phyloP scores from a whole-genome alignment of 371 early-diverging fungal species.

The Mortierella sp. region DNA sequence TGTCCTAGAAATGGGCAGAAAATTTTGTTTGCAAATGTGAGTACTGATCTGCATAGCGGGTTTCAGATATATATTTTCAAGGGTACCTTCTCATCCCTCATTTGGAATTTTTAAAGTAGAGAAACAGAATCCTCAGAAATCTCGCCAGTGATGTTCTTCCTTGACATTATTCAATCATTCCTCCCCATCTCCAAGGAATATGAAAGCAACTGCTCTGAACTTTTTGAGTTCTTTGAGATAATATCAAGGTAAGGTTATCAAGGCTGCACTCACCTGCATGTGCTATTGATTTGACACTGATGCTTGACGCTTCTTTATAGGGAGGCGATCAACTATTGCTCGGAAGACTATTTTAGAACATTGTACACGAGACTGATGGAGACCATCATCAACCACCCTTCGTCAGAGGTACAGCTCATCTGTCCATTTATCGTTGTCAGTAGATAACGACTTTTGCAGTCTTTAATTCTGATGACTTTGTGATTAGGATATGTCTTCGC shows the following conservation, averaged over 20 bases:
- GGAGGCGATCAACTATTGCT: constrained; percentile 30
- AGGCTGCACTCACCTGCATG: not conserved
- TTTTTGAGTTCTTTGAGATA: constrained; percentile 57
- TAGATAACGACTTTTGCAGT: not conserved
- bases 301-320: not conserved
- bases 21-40: constrained; percentile 47
- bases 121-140: constrained; percentile 10
- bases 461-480: not conserved
- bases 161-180: constrained; percentile 53
- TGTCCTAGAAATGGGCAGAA: constrained; percentile 48
- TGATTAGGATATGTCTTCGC: constrained; percentile 35
- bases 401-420: constrained; percentile 38
- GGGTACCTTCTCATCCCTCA: not conserved
- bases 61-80: not conserved
- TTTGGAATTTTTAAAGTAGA: not conserved
- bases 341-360: constrained; percentile 21
- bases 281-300: not conserved
- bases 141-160: constrained; percentile 53
- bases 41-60: not conserved
- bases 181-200: constrained; percentile 57
- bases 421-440: not conserved
- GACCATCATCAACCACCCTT: constrained; percentile 51
- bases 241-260: constrained; percentile 36
- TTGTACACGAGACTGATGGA: constrained; percentile 41
- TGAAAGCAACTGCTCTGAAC: constrained; percentile 56